phyloP scores from a whole-genome alignment of 2,329 filamentous ascomycete species.

The Fusarium sp. region DNA sequence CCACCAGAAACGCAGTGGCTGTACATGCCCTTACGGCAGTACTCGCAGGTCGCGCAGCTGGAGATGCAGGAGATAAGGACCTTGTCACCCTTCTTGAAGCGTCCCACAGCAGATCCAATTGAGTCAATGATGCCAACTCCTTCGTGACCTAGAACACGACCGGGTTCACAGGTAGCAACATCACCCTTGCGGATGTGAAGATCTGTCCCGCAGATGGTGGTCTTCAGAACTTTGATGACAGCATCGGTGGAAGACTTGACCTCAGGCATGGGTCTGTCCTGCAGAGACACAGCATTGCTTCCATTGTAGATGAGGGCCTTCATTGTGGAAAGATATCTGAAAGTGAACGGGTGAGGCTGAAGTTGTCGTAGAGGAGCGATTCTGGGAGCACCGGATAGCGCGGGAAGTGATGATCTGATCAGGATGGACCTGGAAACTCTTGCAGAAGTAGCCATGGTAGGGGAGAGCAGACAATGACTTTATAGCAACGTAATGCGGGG shows the following conservation, averaged over 20 bases:
- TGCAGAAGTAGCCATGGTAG: neutral
- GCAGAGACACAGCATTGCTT: constrained; percentile 47
- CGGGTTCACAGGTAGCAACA: constrained; percentile 58
- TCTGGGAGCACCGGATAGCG: neutral
- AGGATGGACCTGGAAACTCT: neutral
- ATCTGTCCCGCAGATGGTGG: constrained; percentile 65
- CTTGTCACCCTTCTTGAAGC: constrained; percentile 59
- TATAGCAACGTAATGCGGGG: neutral
- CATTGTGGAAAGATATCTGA: constrained; percentile 28
- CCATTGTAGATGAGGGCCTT: constrained; percentile 59
- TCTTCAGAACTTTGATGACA: constrained; percentile 58
- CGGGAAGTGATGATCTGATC: neutral
- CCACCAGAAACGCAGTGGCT: constrained; percentile 65
- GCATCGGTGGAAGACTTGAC: constrained; percentile 58
- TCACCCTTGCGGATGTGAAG: constrained; percentile 66
- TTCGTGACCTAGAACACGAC: constrained; percentile 63
- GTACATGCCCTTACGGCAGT: constrained; percentile 61
- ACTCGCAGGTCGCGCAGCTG: constrained; percentile 61
- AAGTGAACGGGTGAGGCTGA: neutral
- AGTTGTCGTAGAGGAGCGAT: neutral
- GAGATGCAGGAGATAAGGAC: constrained; percentile 64
- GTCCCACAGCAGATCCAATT: constrained; percentile 56
- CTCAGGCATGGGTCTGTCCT: constrained; percentile 54
- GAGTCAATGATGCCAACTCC: constrained; percentile 61
- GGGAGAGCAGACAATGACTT: neutral